Evolutionary conservation across 1,139 yeast genomes (phyloP).

Genomic region (Pichia sp.): DNA sequence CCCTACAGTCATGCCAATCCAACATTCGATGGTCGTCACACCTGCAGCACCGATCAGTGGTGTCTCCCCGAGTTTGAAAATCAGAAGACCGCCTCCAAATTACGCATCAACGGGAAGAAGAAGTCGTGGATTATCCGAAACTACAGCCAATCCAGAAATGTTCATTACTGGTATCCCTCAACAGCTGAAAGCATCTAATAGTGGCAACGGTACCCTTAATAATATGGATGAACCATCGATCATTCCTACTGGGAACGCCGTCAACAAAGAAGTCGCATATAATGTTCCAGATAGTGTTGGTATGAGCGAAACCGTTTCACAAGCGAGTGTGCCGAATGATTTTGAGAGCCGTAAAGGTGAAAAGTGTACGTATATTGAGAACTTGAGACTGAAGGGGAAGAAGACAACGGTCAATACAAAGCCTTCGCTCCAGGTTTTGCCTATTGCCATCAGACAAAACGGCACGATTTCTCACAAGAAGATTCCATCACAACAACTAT

Average conservation of each 20-base stretch:
- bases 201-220: background rate
- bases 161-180: conserved; percentile 36
- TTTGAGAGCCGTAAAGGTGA: conserved; percentile 15
- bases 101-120: conserved; percentile 35
- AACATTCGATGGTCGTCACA: conserved; percentile 29
- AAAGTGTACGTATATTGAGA: conserved; percentile 20
- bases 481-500: conserved; percentile 27
- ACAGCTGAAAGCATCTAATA: background rate
- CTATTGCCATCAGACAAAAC: conserved; percentile 20
- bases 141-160: conserved; percentile 32
- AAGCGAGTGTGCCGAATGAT: too few relatives aligned
- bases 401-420: conserved; percentile 7
- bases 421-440: conserved; percentile 16
- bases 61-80: background rate
- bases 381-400: conserved; percentile 12
- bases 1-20: conserved; percentile 52
- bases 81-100: conserved; percentile 37
- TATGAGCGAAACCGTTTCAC: too few relatives aligned
- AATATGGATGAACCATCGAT: too few relatives aligned
- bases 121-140: conserved; percentile 34
- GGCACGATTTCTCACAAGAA: conserved; percentile 23
- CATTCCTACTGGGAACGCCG: too few relatives aligned
- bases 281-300: background rate
- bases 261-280: background rate
- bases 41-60: conserved; percentile 20